Evolutionary conservation across 148 eudicot species (phyloP).

Genomic region (Tetragonia tetragonoides): DNA sequence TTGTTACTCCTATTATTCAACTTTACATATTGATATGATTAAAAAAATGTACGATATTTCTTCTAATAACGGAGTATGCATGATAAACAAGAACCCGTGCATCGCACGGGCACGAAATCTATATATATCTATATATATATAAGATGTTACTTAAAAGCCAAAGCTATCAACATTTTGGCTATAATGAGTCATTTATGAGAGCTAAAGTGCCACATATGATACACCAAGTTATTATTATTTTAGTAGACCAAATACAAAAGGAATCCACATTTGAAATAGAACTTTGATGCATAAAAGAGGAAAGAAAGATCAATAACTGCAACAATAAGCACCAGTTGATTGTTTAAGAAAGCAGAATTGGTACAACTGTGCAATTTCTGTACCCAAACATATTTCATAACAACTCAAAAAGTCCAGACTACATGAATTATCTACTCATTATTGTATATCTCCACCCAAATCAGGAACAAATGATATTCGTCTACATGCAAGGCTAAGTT

Average conservation of each 20-base stretch:
- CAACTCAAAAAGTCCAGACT: too few relatives aligned
- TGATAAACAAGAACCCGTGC: too few relatives aligned
- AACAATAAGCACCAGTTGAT: neutral
- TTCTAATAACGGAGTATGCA: too few relatives aligned
- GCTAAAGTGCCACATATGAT: constrained; percentile 1
- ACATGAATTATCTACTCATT: neutral
- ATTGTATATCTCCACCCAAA: neutral
- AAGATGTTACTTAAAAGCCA: neutral
- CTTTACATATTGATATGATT: too few relatives aligned
- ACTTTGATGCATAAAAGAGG: neutral
- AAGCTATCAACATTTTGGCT: neutral
- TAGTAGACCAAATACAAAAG: neutral
- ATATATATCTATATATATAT: too few relatives aligned
- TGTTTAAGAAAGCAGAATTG: too few relatives aligned
- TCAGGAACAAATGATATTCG: neutral
- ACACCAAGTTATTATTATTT: neutral
- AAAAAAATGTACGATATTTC: too few relatives aligned
- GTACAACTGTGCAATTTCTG: too few relatives aligned
- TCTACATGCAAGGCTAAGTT: too few relatives aligned
- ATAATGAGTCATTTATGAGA: neutral
- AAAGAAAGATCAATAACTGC: neutral
- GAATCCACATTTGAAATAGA: neutral
- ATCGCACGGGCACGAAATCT: too few relatives aligned
- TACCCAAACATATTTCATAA: too few relatives aligned
- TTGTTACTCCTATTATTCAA: too few relatives aligned